These are phyloP conservation scores for Saccharomycopsis schoenii DNA, from an alignment of 805 yeast species.

Conservation along the genomic window DNA sequence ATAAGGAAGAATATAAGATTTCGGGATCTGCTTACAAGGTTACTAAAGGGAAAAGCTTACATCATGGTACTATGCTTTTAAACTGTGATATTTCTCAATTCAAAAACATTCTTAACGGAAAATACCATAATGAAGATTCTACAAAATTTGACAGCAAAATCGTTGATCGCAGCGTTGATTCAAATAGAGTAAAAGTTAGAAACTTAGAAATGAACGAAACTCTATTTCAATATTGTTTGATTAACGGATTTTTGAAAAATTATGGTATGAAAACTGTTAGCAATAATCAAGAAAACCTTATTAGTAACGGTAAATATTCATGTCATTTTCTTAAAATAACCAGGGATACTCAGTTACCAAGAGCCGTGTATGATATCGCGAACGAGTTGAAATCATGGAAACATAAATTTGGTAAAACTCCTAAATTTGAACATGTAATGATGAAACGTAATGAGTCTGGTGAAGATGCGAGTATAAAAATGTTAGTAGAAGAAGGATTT, in stretches of 20 bases:
- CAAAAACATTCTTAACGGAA: conserved; percentile 45
- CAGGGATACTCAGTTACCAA: conserved; percentile 6
- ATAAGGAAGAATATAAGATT: conserved; percentile 39
- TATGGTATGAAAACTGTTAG: neutral
- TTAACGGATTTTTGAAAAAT: conserved; percentile 10
- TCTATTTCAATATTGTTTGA: conserved; percentile 5
- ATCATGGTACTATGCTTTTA: conserved; percentile 93
- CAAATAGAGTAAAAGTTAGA: conserved; percentile 72
- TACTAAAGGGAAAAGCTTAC: conserved; percentile 72
- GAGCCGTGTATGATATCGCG: conserved; percentile 10
- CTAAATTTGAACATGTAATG: conserved; percentile 52
- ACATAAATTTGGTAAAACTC: conserved; percentile 74
- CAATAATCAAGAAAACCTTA: neutral
- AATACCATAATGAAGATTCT: conserved; percentile 25
- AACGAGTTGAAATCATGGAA: conserved; percentile 19
- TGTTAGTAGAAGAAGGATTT: conserved; percentile 7
- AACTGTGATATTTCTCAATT: conserved; percentile 52
- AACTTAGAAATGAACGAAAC: conserved; percentile 36
- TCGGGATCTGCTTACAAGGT: conserved; percentile 92
- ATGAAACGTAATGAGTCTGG: conserved; percentile 20
- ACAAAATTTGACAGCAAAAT: conserved; percentile 29
- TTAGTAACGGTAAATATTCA: neutral
- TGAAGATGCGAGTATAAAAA: conserved; percentile 21
- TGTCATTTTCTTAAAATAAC: neutral
- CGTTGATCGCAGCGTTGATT: conserved; percentile 46